A percentile compares a stretch with the other conserved stretches of the same genome.
Conservation (phyloP, 2,329 filamentous ascomycete genomes). For the Alternaria alternata region DNA sequence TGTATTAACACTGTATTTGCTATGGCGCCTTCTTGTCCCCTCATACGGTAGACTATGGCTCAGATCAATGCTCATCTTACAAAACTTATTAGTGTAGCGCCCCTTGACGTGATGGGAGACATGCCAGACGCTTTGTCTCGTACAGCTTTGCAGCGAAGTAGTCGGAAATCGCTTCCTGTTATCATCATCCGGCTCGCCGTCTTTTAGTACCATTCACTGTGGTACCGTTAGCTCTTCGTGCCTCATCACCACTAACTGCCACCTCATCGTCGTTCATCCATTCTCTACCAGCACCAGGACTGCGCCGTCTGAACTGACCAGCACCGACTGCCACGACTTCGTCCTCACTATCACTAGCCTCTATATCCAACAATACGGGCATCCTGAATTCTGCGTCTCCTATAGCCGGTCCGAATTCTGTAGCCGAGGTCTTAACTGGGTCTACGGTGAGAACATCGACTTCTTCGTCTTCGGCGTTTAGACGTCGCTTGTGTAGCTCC, state of each 20-base stretch:
- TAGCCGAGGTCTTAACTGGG: constrained; percentile 61
- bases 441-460: constrained; percentile 88
- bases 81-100: neutral
- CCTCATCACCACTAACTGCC: constrained; percentile 48
- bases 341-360: constrained; percentile 94
- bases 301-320: constrained; percentile 88
- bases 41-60: neutral
- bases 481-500: constrained; percentile 87
- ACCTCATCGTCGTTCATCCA: constrained; percentile 67
- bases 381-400: constrained; percentile 74
- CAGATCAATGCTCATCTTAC: neutral
- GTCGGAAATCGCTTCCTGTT: neutral
- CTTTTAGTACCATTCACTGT: constrained; percentile 47
- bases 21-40: neutral
- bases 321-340: constrained; percentile 74
- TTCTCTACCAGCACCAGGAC: constrained; percentile 75
- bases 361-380: constrained; percentile 91
- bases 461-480: constrained; percentile 92
- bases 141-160: no score
- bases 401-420: constrained; percentile 56
- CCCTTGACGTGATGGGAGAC: neutral
- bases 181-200: constrained; percentile 39
- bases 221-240: constrained; percentile 42
- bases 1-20: neutral
- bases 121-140: no score